Base-by-base conservation (phyloP, 176 grass and related monocot genomes). In the Lolium multiflorum region DNA sequence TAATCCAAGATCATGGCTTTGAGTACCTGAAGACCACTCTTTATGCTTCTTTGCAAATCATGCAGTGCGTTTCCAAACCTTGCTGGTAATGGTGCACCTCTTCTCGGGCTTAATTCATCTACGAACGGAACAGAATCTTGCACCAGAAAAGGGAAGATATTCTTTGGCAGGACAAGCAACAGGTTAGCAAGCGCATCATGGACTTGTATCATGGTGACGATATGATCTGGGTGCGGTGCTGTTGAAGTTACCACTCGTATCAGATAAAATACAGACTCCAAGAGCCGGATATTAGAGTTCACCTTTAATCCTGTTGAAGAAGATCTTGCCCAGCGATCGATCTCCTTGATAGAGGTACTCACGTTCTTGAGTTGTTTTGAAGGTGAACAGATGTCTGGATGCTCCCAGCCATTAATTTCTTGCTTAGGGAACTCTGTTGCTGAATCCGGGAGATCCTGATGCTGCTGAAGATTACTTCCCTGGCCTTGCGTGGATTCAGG, bases 371-470 rank as follows among this genome's bases (percentile, higher is more conserved):
- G 77, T 17, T 17, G 77, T 57, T 79, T 24, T 16, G 37, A 62
- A 16, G 76, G 77, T 10, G 38, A 62, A 46, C 38, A 46, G 7
- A 79, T 7, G n/a, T 60, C 7, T 22, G n/a, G 77, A 62, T 79
- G 77, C n/a, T 62, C 77, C 77, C 37, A 79, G 38, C 77, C 38
- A 24, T 79, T 62, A 25, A 26, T 62, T 60, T 61, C 57, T 79
- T 79, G 38, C 37, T 43, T 78, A 58, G 76, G 76, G 76, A 79
- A 79, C 55, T 24, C 58, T 16, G 37, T 37, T 44, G n/a, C 55
- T 24, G 55, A 35, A 54, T 76, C 48, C 15, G 10, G 15, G 16
- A 11, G 48, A 35, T 76, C 73, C 48, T 76, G 25, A 20, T 52
- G n/a, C n/a, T 44, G 37, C 56, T 43, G 35, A 59, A 41, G 35